These are phyloP conservation scores for Phytophthora podocarpi DNA, from an alignment of 352 stramenopile genomes.

Conservation along the genomic window DNA sequence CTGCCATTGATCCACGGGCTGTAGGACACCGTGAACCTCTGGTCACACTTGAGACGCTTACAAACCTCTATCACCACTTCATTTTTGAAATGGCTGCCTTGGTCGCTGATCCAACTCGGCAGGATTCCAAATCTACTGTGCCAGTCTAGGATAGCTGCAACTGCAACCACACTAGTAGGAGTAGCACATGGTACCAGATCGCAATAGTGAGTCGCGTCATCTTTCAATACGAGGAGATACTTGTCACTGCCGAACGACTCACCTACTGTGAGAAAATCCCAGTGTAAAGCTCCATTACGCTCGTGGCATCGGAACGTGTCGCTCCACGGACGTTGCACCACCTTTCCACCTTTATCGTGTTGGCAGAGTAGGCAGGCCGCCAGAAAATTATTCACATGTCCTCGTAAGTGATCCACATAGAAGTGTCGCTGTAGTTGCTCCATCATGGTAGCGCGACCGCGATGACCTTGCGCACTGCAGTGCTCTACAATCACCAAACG, in stretches of 20 bases:
- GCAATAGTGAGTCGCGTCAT: slow-evolving; percentile 29
- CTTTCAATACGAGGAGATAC: slow-evolving; percentile 38
- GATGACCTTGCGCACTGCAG: too few relatives aligned
- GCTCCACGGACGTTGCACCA: background rate
- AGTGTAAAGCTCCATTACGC: background rate
- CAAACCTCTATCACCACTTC: slow-evolving; percentile 19
- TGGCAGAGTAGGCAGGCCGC: background rate
- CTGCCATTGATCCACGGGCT: slow-evolving; percentile 38
- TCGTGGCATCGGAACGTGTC: background rate
- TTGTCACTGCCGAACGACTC: background rate
- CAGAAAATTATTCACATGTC: slow-evolving; percentile 13
- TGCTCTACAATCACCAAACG: too few relatives aligned
- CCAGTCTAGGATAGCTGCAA: slow-evolving; percentile 30
- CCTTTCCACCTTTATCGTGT: background rate
- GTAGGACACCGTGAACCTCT: slow-evolving; percentile 22
- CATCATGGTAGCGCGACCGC: too few relatives aligned
- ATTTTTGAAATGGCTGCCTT: slow-evolving; percentile 33
- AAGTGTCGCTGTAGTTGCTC: background rate
- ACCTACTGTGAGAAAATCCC: background rate
- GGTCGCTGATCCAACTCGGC: slow-evolving; percentile 26
- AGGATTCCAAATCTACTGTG: slow-evolving; percentile 29
- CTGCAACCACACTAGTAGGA: slow-evolving; percentile 15
- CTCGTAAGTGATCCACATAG: background rate
- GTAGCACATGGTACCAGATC: slow-evolving; percentile 24
- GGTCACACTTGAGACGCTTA: slow-evolving; percentile 9